A percentile compares a stretch with the other conserved stretches of the same genome.
Conservation (phyloP, 345 rosid genomes). For the Eucalyptus sp. region DNA sequence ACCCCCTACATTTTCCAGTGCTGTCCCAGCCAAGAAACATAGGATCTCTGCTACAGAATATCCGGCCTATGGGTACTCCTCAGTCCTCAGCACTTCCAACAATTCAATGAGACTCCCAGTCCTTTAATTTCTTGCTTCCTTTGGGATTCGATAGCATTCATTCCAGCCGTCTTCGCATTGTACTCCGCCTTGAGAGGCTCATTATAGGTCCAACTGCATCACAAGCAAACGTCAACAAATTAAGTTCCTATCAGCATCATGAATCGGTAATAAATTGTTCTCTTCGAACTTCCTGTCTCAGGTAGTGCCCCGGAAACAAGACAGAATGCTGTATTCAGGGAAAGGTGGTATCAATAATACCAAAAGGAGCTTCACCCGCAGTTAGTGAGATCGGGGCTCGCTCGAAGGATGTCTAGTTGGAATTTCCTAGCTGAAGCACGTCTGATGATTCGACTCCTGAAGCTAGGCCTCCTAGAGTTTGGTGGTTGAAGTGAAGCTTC, state of each 20-base stretch:
- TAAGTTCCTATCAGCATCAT: not conserved
- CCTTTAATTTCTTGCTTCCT: not conserved
- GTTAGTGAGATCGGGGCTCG: not conserved
- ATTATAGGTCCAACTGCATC: not conserved
- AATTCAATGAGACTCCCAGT: not conserved
- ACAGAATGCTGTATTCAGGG: not conserved
- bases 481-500: not conserved
- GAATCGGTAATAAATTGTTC: not conserved
- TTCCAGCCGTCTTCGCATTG: not conserved
- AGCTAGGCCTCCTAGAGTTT: not conserved
- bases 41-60: not conserved
- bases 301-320: not conserved
- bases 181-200: not conserved
- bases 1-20: not conserved
- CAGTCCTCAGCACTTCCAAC: not conserved
- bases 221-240: not conserved
- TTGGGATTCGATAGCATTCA: not conserved
- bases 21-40: not conserved
- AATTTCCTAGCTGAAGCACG: not conserved
- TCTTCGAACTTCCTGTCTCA: not conserved
- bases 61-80: not conserved
- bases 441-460: not conserved
- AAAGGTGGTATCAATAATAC: not conserved
- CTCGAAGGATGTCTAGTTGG: not conserved
- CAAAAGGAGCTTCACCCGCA: not conserved